Base-by-base conservation (phyloP, 208 protist species). In the Acanthamoeba royreba region DNA sequence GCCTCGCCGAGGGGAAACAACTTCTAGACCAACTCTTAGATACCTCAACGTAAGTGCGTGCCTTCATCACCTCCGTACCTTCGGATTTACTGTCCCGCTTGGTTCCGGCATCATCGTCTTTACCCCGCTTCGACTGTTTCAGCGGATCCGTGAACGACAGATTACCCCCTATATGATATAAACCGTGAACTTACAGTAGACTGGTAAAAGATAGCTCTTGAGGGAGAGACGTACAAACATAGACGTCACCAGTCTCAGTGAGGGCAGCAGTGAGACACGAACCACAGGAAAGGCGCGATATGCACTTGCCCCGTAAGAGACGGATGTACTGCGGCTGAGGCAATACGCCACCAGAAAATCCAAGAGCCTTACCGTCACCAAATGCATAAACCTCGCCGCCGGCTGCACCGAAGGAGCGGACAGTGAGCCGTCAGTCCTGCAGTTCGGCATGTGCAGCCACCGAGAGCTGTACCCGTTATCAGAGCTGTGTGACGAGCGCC, bases 161-260 rank as follows among this genome's bases (percentile, higher is more conserved):
- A 28, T 86, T 22, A 55, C 45, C 77, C 45, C 40, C 45, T 86
- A 28, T 38, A n/a, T n/a, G n/a, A n/a, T 61, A 61, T 61, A 17
- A 61, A 28, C 52, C 17, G 25, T 17, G 25, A 61, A 61, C 52
- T 61, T 28, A 61, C 22, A 61, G 52, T 28, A 61, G 25, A 25
- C 17, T 28, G 52, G 25, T 28, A 61, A 61, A 61, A 61, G 25
- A 28, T 28, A 61, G 25, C 17, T 17, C 22, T 61, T 61, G 25
- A 61, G n/a, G n/a, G n/a, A n/a, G n/a, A n/a, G 17, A 53, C 1
- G 81, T 89, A 89, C 81, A 89, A 19, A 66, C 43, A 33, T 89
- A 89, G 35, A 89, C 81, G 52, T 89, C 81, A 11, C 81, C 81
- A 0, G 81, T 89, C 52, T 89, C 81, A 33, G 81, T 89, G 31